phyloP scores from a whole-genome alignment of 2,329 filamentous ascomycete species.

The Neobulgaria alba region DNA sequence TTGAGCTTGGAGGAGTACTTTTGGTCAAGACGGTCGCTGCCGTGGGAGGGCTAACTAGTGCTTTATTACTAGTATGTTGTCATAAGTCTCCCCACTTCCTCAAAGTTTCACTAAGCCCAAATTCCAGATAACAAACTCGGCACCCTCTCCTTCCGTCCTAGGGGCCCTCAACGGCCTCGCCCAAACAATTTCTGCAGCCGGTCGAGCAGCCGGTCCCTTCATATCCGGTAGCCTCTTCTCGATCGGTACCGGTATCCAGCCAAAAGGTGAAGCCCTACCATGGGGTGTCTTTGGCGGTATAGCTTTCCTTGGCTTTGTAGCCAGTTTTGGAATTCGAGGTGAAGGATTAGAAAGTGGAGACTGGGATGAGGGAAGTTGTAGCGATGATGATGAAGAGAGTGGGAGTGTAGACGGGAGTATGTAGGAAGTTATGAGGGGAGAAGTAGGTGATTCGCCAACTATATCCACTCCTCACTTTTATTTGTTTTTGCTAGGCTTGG shows the following conservation, averaged over 20 bases:
- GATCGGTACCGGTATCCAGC: conserved; percentile 58
- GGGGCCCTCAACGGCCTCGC: conserved; percentile 90
- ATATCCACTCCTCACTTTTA: no score
- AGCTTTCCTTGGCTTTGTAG: conserved; percentile 68
- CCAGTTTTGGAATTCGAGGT: conserved; percentile 70
- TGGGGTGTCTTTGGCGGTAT: conserved; percentile 86
- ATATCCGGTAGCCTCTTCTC: conserved; percentile 82
- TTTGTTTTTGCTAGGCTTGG: no score
- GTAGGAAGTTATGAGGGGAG: no score
- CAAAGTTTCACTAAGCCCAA: background rate
- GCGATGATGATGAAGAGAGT: conserved; percentile 14
- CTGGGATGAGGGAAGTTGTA: conserved; percentile 20
- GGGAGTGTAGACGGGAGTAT: no score
- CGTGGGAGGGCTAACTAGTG: conserved; percentile 88
- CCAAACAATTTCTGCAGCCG: conserved; percentile 85
- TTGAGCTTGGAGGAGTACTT: conserved; percentile 71
- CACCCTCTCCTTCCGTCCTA: conserved; percentile 74
- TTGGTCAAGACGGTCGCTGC: conserved; percentile 82
- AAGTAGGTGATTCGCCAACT: no score
- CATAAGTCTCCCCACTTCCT: background rate
- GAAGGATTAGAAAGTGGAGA: conserved; percentile 51
- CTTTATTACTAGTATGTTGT: conserved; percentile 66
- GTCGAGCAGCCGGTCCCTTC: conserved; percentile 81
- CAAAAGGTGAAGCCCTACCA: conserved; percentile 75
- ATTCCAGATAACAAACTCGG: conserved; percentile 79